Evolutionary conservation across 2,329 filamentous ascomycete genomes (phyloP), one percentile per base, ranked within the genome.

Genomic region (Knufia petricola): DNA sequence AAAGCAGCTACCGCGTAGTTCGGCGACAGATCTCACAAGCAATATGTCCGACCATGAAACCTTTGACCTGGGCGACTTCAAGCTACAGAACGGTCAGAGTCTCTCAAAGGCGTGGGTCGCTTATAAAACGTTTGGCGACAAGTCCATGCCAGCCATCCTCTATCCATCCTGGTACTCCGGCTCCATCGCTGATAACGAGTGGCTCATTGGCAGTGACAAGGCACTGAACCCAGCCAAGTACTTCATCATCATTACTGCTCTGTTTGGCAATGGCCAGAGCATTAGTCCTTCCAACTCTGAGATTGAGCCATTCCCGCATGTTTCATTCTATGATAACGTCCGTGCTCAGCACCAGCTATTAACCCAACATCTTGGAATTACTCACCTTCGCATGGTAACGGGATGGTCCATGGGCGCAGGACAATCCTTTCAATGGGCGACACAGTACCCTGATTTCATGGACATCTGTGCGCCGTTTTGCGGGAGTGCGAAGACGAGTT

Each of bases 91-190:
- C 21, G 82, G 83, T 32, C 70, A 69, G n/a, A 71, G 66, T 4
- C 72, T 89, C 15, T 71, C 75, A 1, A 63, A 77, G 55, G 85
- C 85, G 1, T 76, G 77, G 59, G 78, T 90, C 38, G 83, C 84
- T 13, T 90, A 86, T 71, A 87, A 84, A 64, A 86, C 84, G 0
- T 82, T 84, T 56, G 85, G 85, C 17, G 70, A 81, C 49, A 62
- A 76, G 0, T 73, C 68, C 0, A 70, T 68, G 4, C 84, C 84
- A 6, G 79, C 79, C 2, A 77, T 89, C 50, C 75, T 89, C 52
- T 89, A 89, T 59, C 85, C 85, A 1, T 81, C 80, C 1, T 89
- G 85, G 85, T 89, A 81, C 62, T 81, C 78, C 15, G 81, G 81
- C 51, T 69, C 66, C 2, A 85, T 89, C 53, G 68, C 73, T 2